A percentile compares a stretch with the other conserved stretches of the same genome.
Conservation (phyloP, 768 basidiomycete species). For the Leccinum aurantiacum region DNA sequence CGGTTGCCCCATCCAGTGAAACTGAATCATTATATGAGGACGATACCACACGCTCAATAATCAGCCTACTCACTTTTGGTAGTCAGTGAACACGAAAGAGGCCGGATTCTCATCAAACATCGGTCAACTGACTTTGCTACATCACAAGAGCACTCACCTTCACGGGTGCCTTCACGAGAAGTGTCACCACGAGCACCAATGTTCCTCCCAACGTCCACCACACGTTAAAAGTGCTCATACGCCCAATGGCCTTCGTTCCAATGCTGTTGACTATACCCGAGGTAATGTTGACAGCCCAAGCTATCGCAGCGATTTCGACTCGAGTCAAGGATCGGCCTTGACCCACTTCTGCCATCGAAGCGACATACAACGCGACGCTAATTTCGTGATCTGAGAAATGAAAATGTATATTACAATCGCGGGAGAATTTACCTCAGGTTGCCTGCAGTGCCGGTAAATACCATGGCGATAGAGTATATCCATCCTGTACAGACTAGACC, state of each 20-base stretch:
- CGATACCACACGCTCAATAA: neutral
- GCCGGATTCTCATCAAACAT: slow-evolving; percentile 45
- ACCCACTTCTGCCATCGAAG: slow-evolving; percentile 51
- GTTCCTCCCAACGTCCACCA: slow-evolving; percentile 66
- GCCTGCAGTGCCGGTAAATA: slow-evolving; percentile 58
- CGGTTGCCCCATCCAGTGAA: slow-evolving; percentile 55
- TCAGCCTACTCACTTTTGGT: slow-evolving; percentile 44
- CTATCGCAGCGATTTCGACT: slow-evolving; percentile 51
- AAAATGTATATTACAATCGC: neutral
- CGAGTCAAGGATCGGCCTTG: slow-evolving; percentile 43
- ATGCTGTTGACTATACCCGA: slow-evolving; percentile 56
- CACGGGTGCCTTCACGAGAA: slow-evolving; percentile 55
- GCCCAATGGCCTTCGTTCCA: slow-evolving; percentile 56
- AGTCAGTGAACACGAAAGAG: slow-evolving; percentile 55
- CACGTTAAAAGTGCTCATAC: slow-evolving; percentile 54
- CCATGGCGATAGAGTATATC: slow-evolving; percentile 62
- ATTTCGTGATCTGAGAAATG: neutral
- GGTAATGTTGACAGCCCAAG: slow-evolving; percentile 56
- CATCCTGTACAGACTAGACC: slow-evolving; percentile 47
- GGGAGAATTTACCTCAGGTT: slow-evolving; percentile 44
- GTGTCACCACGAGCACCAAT: slow-evolving; percentile 52
- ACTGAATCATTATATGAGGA: slow-evolving; percentile 29
- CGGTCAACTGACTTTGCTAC: neutral
- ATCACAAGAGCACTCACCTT: slow-evolving; percentile 36
- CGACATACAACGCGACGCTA: slow-evolving; percentile 55